Evolutionary conservation across 352 stramenopile species (phyloP).

Genomic region (Pythium catenulatum): DNA sequence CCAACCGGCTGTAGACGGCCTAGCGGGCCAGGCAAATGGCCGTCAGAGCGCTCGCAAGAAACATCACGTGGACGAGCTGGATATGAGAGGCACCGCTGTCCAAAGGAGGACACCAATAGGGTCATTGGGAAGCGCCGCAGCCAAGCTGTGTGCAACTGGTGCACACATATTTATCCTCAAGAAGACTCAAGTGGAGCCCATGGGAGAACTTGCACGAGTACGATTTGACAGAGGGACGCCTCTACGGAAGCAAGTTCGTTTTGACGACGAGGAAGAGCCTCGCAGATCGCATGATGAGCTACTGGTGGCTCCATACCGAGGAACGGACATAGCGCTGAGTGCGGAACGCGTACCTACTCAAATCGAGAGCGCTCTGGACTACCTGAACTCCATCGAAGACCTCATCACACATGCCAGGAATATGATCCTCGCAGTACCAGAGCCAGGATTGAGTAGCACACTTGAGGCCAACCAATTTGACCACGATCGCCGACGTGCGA

Average conservation of each 20-base stretch:
- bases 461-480: constrained; percentile 30
- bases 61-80: background rate
- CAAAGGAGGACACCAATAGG: background rate
- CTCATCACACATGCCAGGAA: background rate
- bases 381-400: background rate
- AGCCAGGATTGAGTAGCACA: constrained; percentile 20
- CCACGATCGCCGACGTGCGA: background rate
- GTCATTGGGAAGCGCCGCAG: background rate
- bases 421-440: constrained; percentile 13
- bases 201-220: constrained; percentile 20
- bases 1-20: background rate
- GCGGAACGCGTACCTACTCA: background rate
- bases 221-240: background rate
- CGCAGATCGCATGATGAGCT: background rate
- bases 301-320: background rate
- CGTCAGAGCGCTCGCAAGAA: background rate
- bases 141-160: background rate
- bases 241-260: background rate
- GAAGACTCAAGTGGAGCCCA: background rate
- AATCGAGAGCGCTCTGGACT: background rate
- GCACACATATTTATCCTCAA: constrained; percentile 1
- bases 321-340: background rate
- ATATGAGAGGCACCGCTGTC: background rate
- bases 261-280: background rate
- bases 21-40: background rate